Percentiles rank a stretch among this genome's conserved stretches.
Conservation (phyloP, 1,139 yeast genomes). For the Yamadazyma epiphylla region DNA sequence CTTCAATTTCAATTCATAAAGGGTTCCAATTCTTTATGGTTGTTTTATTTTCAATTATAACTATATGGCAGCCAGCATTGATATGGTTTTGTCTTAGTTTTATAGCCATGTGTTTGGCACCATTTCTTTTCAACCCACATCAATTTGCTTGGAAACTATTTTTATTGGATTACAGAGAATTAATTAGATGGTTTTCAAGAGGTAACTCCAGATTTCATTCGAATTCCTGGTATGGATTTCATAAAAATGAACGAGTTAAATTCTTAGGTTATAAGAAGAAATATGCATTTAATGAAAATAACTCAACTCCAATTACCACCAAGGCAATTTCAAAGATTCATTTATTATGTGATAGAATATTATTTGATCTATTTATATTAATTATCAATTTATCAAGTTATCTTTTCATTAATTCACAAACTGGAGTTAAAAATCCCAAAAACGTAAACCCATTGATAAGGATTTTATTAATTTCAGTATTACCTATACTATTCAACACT, state of each 20-base stretch:
- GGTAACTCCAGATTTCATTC: conserved; percentile 53
- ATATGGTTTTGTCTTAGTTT: conserved; percentile 84
- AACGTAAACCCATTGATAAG: conserved; percentile 11
- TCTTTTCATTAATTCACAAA: conserved; percentile 67
- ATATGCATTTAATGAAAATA: not conserved
- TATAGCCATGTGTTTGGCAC: conserved; percentile 69
- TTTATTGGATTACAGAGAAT: conserved; percentile 66
- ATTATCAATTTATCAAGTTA: conserved; percentile 53
- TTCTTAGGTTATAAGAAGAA: conserved; percentile 63
- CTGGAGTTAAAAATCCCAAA: conserved; percentile 45
- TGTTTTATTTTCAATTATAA: conserved; percentile 57
- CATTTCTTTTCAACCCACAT: conserved; percentile 82
- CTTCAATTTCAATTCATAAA: conserved; percentile 58
- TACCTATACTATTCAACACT: conserved; percentile 38
- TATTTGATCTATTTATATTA: conserved; percentile 45
- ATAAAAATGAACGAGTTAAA: conserved; percentile 51
- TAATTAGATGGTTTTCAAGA: conserved; percentile 63
- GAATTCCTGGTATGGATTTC: conserved; percentile 60
- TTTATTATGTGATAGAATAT: conserved; percentile 49
- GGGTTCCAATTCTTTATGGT: conserved; percentile 59
- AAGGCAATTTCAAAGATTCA: conserved; percentile 28
- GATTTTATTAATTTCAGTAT: conserved; percentile 32
- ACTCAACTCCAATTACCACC: conserved; percentile 35
- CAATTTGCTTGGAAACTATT: conserved; percentile 71
- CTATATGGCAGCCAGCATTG: conserved; percentile 75